Evolutionary conservation across 495 filamentous ascomycete species (phyloP).

Genomic region (Penicillium coprophilum): DNA sequence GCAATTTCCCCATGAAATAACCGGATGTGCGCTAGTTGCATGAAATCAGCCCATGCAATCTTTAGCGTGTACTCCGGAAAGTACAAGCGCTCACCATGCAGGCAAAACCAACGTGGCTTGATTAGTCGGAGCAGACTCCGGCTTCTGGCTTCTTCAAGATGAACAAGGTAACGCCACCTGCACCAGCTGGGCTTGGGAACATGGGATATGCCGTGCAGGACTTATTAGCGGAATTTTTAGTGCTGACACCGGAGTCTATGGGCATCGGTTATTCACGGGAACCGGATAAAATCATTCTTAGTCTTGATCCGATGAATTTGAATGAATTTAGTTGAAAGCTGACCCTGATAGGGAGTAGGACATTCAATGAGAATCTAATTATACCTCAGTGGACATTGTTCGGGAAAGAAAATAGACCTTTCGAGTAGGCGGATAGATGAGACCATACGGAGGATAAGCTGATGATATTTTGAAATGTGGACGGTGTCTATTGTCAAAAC

Average conservation of each 20-base stretch:
- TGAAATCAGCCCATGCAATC: neutral
- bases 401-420: too few species aligned
- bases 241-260: neutral
- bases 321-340: too few species aligned
- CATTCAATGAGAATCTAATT: too few species aligned
- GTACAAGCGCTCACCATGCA: neutral
- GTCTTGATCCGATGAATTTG: too few species aligned
- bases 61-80: neutral
- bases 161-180: neutral
- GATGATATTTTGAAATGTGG: too few species aligned
- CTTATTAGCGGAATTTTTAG: neutral
- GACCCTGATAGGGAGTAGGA: too few species aligned
- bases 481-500: too few species aligned
- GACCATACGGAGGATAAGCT: too few species aligned
- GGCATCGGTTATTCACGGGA: neutral
- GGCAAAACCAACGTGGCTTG: slow-evolving; percentile 6
- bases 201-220: neutral
- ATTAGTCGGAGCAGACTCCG: slow-evolving; percentile 24
- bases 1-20: neutral
- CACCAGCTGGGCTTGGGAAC: neutral
- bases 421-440: too few species aligned
- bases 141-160: slow-evolving; percentile 6
- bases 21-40: neutral
- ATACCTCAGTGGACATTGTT: too few species aligned
- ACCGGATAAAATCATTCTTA: too few species aligned